A percentile compares a stretch with the other conserved stretches of the same genome.
These are phyloP conservation scores for Sclerotinia minor DNA, from an alignment of 2,329 filamentous ascomycete species.

Conservation along the genomic window DNA sequence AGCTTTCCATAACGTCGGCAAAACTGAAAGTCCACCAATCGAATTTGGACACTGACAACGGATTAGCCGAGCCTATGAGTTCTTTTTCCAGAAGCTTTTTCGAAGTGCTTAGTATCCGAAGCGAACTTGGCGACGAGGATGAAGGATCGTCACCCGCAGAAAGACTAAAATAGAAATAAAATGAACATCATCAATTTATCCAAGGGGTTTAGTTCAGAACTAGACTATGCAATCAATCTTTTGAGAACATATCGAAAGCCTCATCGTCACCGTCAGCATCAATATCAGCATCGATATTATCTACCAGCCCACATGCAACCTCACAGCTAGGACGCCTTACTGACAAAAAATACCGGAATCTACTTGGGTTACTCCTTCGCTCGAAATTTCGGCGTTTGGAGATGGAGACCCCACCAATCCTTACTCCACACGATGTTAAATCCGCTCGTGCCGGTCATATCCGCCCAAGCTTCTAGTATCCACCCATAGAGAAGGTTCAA, in stretches of 20 bases:
- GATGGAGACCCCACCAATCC: slow-evolving; percentile 17
- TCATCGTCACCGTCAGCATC: background rate
- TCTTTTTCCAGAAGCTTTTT: slow-evolving; percentile 5
- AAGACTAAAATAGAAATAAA: slow-evolving; percentile 16
- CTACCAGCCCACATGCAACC: background rate
- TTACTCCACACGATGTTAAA: slow-evolving; percentile 1
- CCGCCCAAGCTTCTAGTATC: slow-evolving; percentile 4
- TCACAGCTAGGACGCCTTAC: background rate
- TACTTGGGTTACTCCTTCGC: slow-evolving; percentile 7
- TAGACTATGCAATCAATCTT: background rate
- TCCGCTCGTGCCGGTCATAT: slow-evolving; percentile 13
- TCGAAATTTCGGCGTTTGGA: slow-evolving; percentile 20
- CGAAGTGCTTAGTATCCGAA: background rate
- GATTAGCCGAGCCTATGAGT: background rate
- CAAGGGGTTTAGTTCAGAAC: background rate
- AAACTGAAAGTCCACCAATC: slow-evolving; percentile 19
- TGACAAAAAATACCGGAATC: background rate
- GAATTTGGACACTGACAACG: background rate
- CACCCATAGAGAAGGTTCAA: background rate
- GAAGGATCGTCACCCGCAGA: slow-evolving; percentile 10
- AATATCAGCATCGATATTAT: background rate
- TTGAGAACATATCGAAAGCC: background rate
- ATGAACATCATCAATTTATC: background rate
- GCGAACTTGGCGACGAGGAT: slow-evolving; percentile 2
- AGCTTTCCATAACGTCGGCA: slow-evolving; percentile 11